Percentiles rank a stretch among this genome's conserved stretches.
Conservation (phyloP, 768 basidiomycete genomes). For the Lentinula boryana region DNA sequence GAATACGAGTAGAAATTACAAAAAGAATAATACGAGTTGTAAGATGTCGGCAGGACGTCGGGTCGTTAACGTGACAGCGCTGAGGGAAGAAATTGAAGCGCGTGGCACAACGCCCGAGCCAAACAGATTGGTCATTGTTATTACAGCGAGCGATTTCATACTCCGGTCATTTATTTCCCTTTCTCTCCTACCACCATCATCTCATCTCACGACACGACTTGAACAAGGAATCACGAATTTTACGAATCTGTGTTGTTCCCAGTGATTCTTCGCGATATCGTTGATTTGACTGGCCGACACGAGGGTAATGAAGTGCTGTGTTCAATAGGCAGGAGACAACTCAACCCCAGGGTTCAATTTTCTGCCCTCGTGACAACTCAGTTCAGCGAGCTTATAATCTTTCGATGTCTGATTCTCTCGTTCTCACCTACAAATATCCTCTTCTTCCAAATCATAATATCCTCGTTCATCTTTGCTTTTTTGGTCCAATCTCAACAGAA, state of each 20-base stretch:
- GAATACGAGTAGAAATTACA: background rate
- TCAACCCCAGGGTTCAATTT: background rate
- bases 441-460: background rate
- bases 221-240: background rate
- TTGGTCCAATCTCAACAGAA: too few relatives aligned
- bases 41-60: background rate
- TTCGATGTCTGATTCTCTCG: background rate
- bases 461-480: background rate
- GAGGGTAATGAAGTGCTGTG: background rate
- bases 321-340: background rate
- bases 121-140: background rate
- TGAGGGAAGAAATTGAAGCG: background rate
- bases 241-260: background rate
- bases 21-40: background rate
- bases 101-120: background rate
- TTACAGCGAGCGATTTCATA: background rate
- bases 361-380: background rate
- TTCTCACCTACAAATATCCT: background rate
- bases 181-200: slow-evolving; percentile 1
- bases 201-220: background rate
- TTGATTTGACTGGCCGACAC: too few relatives aligned
- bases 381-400: background rate
- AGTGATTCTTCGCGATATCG: too few relatives aligned
- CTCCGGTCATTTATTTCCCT: background rate
- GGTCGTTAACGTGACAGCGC: background rate